Evolutionary conservation across 495 filamentous ascomycete genomes (phyloP).

Genomic region (Glutinoglossum americanum): DNA sequence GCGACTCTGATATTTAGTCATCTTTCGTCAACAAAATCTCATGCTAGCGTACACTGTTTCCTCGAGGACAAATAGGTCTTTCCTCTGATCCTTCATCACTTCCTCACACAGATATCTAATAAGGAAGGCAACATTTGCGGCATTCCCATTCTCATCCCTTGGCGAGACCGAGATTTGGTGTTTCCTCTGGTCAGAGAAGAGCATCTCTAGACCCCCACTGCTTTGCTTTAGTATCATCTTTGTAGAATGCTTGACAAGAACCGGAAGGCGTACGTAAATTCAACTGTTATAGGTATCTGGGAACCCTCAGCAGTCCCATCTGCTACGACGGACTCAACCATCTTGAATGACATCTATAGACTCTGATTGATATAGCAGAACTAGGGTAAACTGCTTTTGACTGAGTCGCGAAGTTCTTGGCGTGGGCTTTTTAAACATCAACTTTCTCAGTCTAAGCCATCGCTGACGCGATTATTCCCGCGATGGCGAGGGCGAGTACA

Average conservation of each 20-base stretch:
- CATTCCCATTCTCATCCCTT: slow-evolving; percentile 30
- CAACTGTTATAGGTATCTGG: slow-evolving; percentile 35
- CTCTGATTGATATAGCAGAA: no score
- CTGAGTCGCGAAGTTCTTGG: no score
- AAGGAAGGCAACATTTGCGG: slow-evolving; percentile 52
- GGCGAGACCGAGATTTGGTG: slow-evolving; percentile 47
- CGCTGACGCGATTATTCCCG: neutral
- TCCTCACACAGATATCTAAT: slow-evolving; percentile 63
- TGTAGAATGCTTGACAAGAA: neutral
- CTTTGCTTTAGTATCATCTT: neutral
- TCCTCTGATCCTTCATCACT: slow-evolving; percentile 65
- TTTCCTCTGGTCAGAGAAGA: slow-evolving; percentile 64
- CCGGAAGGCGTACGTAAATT: slow-evolving; percentile 43
- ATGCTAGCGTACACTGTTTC: slow-evolving; percentile 51
- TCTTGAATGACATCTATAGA: neutral
- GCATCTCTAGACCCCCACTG: slow-evolving; percentile 86
- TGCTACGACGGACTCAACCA: neutral
- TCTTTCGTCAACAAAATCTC: neutral
- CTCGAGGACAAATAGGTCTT: slow-evolving; percentile 77
- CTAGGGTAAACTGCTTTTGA: no score
- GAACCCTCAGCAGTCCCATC: neutral
- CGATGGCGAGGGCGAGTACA: slow-evolving; percentile 6
- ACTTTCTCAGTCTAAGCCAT: neutral
- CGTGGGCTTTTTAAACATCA: neutral
- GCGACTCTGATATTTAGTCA: neutral